Base-by-base conservation (phyloP, 495 filamentous ascomycete species). In the Tetracladium marchalianum region DNA sequence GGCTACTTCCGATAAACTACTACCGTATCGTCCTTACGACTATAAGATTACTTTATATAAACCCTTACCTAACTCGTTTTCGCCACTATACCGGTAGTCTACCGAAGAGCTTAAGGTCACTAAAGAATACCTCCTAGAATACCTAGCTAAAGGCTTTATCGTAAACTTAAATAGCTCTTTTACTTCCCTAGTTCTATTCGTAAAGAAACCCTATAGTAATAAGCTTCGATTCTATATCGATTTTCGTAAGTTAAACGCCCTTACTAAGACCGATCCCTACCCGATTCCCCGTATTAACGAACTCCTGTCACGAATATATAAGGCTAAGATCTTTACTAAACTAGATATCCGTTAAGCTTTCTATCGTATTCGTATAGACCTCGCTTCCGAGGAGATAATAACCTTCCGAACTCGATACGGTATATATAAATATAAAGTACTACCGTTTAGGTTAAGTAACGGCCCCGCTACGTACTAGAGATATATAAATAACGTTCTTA, bases 221-320 rank as follows among this genome's bases (percentile, higher is more conserved):
- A n/a, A n/a, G n/a, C 59, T 73, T 0, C 41, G 59, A 0, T 51
- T 80, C 33, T 77, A 61, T 58, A 52, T 75, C 0, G 61, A 77
- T 39, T 77, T 70, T 42, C 46, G 56, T 4, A 54, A 51, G 6
- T 39, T 76, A 0, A 78, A 78, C 44, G 39, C 22, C 0, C 41
- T 73, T 0, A 76, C 60, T 0, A 53, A 48, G 3, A 71, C 70
- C 46, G 63, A 78, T 34, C 27, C 53, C 0, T 71, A 74, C 39
- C 64, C 66, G 0, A 35, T 77, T 0, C 70, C 67, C 0, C 36
- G 72, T 10, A 71, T 75, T 17, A 37, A 69, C n/a, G 62, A 78
- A 42, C 57, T 60, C 0, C 35, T 76, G 3, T 22, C 53, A n/a
- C 18, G 50, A 0, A 22, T 77, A 0, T 22, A 15, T 0, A 50